Evolutionary conservation across 2,329 filamentous ascomycete genomes (phyloP), one percentile per base, ranked within the genome.

Genomic region (Aaosphaeria pasadenensis): DNA sequence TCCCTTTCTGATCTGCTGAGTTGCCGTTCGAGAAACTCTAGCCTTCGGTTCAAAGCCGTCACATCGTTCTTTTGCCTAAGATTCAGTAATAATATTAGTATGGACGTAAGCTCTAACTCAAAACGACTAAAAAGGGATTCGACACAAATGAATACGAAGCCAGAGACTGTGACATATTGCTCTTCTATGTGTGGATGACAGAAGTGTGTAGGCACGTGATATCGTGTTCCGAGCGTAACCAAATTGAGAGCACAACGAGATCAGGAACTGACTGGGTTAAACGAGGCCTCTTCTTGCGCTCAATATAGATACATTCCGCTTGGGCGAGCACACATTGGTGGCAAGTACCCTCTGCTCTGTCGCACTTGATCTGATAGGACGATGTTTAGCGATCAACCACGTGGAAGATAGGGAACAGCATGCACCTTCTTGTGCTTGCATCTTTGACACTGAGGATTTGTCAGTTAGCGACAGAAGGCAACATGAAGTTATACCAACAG

Each of bases 221-320:
- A 36, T 36, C 33, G 7, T 36, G 33, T n/a, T 36, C 33, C 33
- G 33, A 4, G n/a, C 33, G 33, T 9, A 36, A 9, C n/a, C 33
- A 36, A 36, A 24, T 24, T 2, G 17, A 24, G 17, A 24, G 17
- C 17, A 24, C 17, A 24, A 24, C 17, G 41, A 39, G 33, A 32
- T 24, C 7, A 40, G 11, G 11, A n/a, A 47, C 48, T 39, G 3
- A 48, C 43, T 64, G 58, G 29, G 54, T 54, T 29, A 59, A 39
- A 11, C 61, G 55, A 39, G 58, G 56, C 29, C 62, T 49, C 51
- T 63, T 55, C 13, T 57, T 49, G n/a, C 63, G 53, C 39, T 59
- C 60, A 11, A 64, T 53, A 49, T 66, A 66, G 32, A 60, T 50
- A 43, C 63, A 66, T 30, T 63, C 59, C 28, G 47, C 43, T 7